phyloP scores from a whole-genome alignment of 768 basidiomycete species.

The Suillus ampliporus region DNA sequence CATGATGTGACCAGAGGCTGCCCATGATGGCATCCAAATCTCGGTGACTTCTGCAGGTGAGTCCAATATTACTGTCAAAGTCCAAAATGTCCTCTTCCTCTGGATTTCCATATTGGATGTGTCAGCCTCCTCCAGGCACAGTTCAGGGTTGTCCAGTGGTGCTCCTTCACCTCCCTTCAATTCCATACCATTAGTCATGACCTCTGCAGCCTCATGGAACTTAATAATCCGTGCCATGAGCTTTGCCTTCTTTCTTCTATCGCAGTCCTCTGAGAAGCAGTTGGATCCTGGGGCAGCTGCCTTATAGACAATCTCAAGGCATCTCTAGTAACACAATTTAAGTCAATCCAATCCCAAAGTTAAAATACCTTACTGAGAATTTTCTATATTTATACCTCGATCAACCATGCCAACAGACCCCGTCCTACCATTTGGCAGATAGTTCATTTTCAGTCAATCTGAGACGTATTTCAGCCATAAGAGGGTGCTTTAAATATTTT shows the following conservation, averaged over 20 bases:
- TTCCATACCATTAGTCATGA: not conserved
- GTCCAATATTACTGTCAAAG: not conserved
- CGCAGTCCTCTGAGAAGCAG: not conserved
- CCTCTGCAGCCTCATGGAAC: constrained; percentile 1
- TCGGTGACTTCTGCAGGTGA: not conserved
- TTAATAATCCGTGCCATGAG: not conserved
- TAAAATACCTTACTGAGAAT: constrained; percentile 10
- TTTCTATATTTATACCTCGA: constrained; percentile 11
- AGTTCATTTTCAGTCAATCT: not conserved
- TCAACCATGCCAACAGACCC: constrained; percentile 10
- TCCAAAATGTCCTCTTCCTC: too few relatives aligned
- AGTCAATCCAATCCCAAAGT: not conserved
- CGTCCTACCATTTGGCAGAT: not conserved
- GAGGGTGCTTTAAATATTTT: constrained; percentile 1
- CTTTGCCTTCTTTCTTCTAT: not conserved
- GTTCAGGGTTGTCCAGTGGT: too few relatives aligned
- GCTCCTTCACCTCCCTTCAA: not conserved
- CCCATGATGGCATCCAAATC: constrained; percentile 7
- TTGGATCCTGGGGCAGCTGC: constrained; percentile 7
- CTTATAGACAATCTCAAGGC: constrained; percentile 2
- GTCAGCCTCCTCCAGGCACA: too few relatives aligned
- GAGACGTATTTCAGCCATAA: constrained; percentile 9
- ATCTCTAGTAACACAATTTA: constrained; percentile 8
- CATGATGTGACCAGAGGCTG: too few relatives aligned
- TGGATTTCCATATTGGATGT: too few relatives aligned